Conservation (phyloP, 768 basidiomycete species). For the Boletus pseudo-olivaceus region DNA sequence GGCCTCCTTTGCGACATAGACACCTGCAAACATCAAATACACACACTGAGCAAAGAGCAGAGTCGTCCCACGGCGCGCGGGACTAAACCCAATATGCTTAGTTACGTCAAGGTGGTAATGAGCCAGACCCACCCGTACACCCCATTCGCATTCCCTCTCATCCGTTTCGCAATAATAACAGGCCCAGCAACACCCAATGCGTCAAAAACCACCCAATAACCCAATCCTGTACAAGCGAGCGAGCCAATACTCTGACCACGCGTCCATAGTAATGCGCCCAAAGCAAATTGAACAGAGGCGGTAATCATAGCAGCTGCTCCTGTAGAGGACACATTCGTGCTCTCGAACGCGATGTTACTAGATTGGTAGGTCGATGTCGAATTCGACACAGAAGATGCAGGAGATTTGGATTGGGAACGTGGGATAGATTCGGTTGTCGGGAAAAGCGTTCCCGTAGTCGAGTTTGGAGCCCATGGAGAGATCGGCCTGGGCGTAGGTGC, state of each 20-base stretch:
- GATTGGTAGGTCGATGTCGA: conserved; percentile 4
- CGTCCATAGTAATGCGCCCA: conserved; percentile 83
- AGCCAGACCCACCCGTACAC: conserved; percentile 60
- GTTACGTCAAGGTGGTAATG: conserved; percentile 13
- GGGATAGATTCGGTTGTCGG: conserved; percentile 10
- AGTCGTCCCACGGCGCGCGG: conserved; percentile 64
- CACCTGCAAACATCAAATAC: conserved; percentile 89
- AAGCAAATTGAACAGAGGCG: conserved; percentile 47
- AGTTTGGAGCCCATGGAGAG: conserved; percentile 66
- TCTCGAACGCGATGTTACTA: not conserved
- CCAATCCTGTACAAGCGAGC: conserved; percentile 82
- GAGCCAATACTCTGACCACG: conserved; percentile 86
- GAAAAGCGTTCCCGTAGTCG: conserved; percentile 20
- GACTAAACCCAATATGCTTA: conserved; percentile 36
- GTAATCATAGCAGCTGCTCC: conserved; percentile 19
- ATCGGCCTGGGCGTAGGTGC: conserved; percentile 57
- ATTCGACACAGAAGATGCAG: conserved; percentile 14
- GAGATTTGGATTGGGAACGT: conserved; percentile 25
- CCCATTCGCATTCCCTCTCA: conserved; percentile 31
- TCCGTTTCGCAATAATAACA: conserved; percentile 33
- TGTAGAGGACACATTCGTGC: conserved; percentile 18
- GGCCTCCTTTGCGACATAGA: conserved; percentile 97
- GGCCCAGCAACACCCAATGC: conserved; percentile 68
- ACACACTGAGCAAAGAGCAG: conserved; percentile 86
- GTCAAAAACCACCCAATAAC: conserved; percentile 97